Evolutionary conservation across 2,329 filamentous ascomycete genomes (phyloP), one percentile per base, ranked within the genome.

Genomic region (Aspergillus tamarii): DNA sequence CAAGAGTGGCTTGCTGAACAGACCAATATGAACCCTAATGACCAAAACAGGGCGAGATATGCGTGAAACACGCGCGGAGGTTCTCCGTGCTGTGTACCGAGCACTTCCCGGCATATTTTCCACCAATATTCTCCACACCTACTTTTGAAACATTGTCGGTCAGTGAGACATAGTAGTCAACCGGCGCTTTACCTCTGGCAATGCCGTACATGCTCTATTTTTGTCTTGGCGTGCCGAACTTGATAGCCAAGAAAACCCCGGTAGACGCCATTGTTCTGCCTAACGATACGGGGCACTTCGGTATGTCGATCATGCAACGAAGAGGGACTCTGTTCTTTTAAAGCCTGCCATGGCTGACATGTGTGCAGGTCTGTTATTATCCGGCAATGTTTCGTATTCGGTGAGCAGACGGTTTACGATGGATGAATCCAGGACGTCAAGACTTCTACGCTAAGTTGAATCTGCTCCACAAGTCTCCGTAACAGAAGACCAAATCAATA

Each of bases 401-500:
- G n/a, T 23, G 11, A 54, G 21, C 30, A 23, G 28, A n/a, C 52
- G 19, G 21, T 21, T 6, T 16, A 36, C 10, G 28, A n/a, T 19
- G 30, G 32, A 54, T 4, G 16, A 54, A 30, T 54, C 4, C 19
- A 32, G 30, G 52, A 54, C 30, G 19, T 54, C 30, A 54, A 36
- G 52, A 54, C 52, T 54, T 21, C 30, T 16, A 21, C 32, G 14
- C 28, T 9, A 21, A 54, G 52, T 14, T 23, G 19, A 23, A 3
- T 54, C 32, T 54, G 32, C 30, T 54, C 52, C 52, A 54, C 52
- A 34, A 54, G 28, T n/a, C n/a, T n/a, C n/a, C n/a, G n/a, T n/a
- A 8, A 36, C 19, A 16, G n/a, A 36, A 14, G 6, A n/a, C 30
- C 19, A 54, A 54, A 36, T 16, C 26, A 26, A 26, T 26, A 54